These are phyloP conservation scores for Trichosporon inkin DNA, from an alignment of 1,284 basidiomycete species.

Conservation along the genomic window DNA sequence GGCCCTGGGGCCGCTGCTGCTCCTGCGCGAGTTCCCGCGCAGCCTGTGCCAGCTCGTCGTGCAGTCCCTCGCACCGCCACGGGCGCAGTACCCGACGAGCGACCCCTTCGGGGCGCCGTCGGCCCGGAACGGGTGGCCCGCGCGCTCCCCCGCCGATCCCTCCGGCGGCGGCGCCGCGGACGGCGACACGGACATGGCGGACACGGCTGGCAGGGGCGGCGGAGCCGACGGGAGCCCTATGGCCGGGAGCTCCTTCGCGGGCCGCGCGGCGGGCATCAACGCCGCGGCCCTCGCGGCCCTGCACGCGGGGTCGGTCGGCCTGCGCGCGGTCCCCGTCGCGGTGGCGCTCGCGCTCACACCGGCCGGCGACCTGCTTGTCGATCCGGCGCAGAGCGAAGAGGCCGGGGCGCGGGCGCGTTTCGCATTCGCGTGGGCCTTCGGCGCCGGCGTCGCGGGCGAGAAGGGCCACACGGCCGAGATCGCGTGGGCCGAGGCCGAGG, in stretches of 20 bases:
- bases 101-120: conserved; percentile 16
- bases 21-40: conserved; percentile 54
- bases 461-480: conserved; percentile 51
- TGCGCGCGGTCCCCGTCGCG: conserved; percentile 51
- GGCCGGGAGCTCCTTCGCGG: conserved; percentile 29
- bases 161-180: conserved; percentile 11
- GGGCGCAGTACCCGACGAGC: conserved; percentile 27
- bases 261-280: conserved; percentile 56
- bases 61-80: conserved; percentile 56
- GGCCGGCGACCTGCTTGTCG: conserved; percentile 59
- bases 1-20: conserved; percentile 49
- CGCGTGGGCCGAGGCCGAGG: conserved; percentile 51
- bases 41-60: conserved; percentile 63
- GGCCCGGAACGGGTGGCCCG: conserved; percentile 38
- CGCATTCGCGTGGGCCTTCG: conserved; percentile 53
- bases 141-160: conserved; percentile 23
- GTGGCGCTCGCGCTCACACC: conserved; percentile 49
- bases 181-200: conserved; percentile 12
- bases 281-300: conserved; percentile 52
- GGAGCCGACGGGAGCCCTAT: not conserved
- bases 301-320: conserved; percentile 50
- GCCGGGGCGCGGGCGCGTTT: conserved; percentile 60
- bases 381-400: conserved; percentile 63
- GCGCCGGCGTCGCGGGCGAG: conserved; percentile 45
- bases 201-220: not conserved